Evolutionary conservation across 768 basidiomycete genomes (phyloP), one percentile per base, ranked within the genome.

Genomic region (Boletus eberwhitei): DNA sequence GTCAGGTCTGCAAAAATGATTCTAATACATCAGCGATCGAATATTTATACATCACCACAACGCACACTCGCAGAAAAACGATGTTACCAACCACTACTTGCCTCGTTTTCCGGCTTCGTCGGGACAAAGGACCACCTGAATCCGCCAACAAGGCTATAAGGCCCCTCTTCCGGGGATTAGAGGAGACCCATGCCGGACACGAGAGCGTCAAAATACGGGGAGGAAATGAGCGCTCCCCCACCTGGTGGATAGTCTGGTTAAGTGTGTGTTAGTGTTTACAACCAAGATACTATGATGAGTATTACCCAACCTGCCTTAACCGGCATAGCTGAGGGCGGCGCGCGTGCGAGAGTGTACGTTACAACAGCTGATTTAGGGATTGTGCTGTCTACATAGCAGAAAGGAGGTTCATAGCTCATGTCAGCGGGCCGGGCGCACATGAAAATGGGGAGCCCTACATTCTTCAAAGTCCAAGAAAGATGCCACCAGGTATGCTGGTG

Each of bases 381-480:
- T 7, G 71, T 56, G 34, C 53, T 61, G 50, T 76, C 78, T 73
- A 43, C 12, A 75, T 77, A 43, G 67, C 4, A 77, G 77, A 13
- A 74, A 69, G 16, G 62, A 55, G 57, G 74, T 76, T 77, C 44
- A 53, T 38, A 16, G 45, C 29, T 31, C 22, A 52, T 50, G 39
- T 55, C 29, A 52, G 39, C 34, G 11, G 32, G 24, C 32, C 16
- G 42, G 44, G 36, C 17, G 29, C 32, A 13, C 22, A 31, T 41
- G 26, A 6, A 50, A 50, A 19, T 53, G 44, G 26, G 34, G 51
- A 36, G 35, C 57, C 81, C 58, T 67, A 88, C 87, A 85, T 55
- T 85, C 78, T 44, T 77, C 78, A 45, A 85, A 83, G 54, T 88
- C 79, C n/a, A 86, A 67, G 55, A 77, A 82, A 47, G 74, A 79